These are phyloP conservation scores for Echinochloa phyllopogon DNA, from an alignment of 176 grass and related monocot species.

Conservation along the genomic window DNA sequence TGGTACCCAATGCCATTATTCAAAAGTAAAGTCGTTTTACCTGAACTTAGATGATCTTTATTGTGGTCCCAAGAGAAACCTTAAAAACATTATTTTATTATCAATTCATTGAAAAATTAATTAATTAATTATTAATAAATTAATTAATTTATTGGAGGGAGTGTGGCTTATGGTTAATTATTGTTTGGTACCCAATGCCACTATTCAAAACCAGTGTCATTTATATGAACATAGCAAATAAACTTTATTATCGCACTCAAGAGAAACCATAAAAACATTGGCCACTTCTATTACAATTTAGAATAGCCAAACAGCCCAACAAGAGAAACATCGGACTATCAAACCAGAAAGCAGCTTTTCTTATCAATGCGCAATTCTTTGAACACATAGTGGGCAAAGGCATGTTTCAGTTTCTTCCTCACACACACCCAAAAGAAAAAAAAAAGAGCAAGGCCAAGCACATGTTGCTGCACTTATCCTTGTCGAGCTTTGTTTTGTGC, in stretches of 20 bases:
- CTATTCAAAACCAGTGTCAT: not conserved
- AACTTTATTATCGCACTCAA: not conserved
- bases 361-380: not conserved
- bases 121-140: no score
- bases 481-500: not conserved
- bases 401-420: not conserved
- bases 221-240: not conserved
- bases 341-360: not conserved
- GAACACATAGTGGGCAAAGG: not conserved
- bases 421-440: not conserved
- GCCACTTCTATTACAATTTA: not conserved
- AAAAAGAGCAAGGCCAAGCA: not conserved
- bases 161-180: no score
- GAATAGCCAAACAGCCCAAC: not conserved
- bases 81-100: no score
- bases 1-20: no score
- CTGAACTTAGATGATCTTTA: no score
- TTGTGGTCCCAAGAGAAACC: no score
- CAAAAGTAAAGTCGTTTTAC: no score
- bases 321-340: not conserved
- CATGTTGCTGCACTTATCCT: not conserved
- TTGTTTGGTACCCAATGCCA: no score
- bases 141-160: no score
- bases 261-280: not conserved
- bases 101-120: no score